Evolutionary conservation across 345 rosid species (phyloP), one percentile per base, ranked within the genome.

Genomic region (Adansonia digitata): DNA sequence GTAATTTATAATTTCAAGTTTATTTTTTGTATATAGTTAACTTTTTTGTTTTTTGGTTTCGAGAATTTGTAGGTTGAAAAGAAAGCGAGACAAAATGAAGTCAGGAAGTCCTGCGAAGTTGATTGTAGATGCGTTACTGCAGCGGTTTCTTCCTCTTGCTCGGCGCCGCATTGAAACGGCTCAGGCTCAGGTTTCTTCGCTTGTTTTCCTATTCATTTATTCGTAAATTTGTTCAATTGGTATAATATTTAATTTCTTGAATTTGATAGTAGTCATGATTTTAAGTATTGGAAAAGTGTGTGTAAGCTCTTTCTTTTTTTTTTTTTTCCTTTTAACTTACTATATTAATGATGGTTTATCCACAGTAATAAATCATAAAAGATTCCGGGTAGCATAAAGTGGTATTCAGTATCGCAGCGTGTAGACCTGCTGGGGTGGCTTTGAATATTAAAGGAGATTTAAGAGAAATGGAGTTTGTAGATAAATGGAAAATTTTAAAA

Each of bases 131-230:
- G 97, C 97, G 49, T 82, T 94, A 77, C 90, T 94, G 65, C 97
- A 92, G 85, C 97, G 94, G 26, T 94, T 94, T 77, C 91, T 94
- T 8, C 98, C 98, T n/a, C 94, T 92, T 56, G 97, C 97, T 5
- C 77, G 98, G 62, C 97, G 97, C 22, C 94, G 97, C 73, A 92
- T 94, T 75, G 97, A 94, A 83, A 94, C 97, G 5, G 98, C 98
- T 74, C 98, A 94, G 77, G 97, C 97, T 77, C 98, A 52, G 96
- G 98, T 94, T 71, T 61, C 12, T n/a, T 61, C 17, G 18, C 71
- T 26, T 9, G 26, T 76, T 70, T 53, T 74, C 35, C 63, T 75
- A 57, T 49, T 63, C n/a, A n/a, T n/a, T n/a, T n/a, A n/a, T n/a
- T n/a, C n/a, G n/a, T n/a, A n/a, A n/a, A n/a, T n/a, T n/a, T n/a